These are phyloP conservation scores for Galium porrigens DNA, from an alignment of 305 asterid genomes.

Conservation along the genomic window DNA sequence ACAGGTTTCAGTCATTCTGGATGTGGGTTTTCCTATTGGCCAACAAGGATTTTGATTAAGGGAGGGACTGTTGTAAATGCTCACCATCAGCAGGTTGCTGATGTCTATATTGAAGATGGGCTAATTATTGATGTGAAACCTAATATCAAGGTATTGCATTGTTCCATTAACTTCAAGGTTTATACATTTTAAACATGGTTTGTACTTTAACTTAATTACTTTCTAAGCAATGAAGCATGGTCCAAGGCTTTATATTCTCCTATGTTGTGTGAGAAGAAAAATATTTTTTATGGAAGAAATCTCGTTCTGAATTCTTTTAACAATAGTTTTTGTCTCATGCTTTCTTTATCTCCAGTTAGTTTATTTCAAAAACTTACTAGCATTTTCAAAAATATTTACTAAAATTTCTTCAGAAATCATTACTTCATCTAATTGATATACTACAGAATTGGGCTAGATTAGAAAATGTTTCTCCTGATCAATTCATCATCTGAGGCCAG, in stretches of 20 bases:
- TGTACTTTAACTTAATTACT: neutral
- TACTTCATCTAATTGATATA: too few species aligned
- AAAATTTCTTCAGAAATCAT: too few species aligned
- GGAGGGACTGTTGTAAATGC: conserved; percentile 94
- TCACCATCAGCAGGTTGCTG: conserved; percentile 70
- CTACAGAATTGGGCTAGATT: too few species aligned
- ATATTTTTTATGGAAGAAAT: neutral
- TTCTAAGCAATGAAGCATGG: neutral
- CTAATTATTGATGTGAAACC: conserved; percentile 46
- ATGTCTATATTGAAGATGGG: conserved; percentile 79
- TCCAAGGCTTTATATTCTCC: neutral
- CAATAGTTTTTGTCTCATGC: neutral
- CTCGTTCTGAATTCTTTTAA: neutral
- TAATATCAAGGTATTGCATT: conserved; percentile 21
- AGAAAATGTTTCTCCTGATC: too few species aligned
- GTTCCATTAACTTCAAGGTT: neutral
- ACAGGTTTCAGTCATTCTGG: conserved; percentile 27
- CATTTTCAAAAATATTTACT: too few species aligned
- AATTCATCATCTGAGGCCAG: too few species aligned
- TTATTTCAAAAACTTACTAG: too few species aligned
- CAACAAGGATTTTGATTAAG: conserved; percentile 62
- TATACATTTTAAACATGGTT: neutral
- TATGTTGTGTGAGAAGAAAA: neutral
- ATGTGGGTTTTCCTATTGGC: conserved; percentile 27
- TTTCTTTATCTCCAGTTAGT: too few species aligned